These are phyloP conservation scores for Aegle marmelos DNA, from an alignment of 345 rosid species.

Conservation along the genomic window DNA sequence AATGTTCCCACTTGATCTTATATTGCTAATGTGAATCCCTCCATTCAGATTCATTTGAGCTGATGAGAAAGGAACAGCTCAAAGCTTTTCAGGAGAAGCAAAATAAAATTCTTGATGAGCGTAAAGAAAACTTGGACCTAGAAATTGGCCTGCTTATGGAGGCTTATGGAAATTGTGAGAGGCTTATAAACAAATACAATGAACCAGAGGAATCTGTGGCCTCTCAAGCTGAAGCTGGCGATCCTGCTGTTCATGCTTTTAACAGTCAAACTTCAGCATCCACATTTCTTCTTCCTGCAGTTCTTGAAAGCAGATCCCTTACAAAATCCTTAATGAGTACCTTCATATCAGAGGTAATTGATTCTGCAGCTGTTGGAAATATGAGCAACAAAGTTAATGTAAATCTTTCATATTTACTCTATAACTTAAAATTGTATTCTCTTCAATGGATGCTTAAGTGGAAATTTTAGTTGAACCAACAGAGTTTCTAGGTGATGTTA, in stretches of 20 bases:
- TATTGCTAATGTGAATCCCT: neutral
- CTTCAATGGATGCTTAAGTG: neutral
- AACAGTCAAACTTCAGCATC: neutral
- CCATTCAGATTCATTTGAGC: slow-evolving; percentile 24
- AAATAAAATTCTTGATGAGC: slow-evolving; percentile 14
- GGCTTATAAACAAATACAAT: neutral
- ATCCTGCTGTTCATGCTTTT: slow-evolving; percentile 5
- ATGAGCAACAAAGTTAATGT: neutral
- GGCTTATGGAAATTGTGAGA: slow-evolving; percentile 8
- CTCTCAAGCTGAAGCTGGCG: neutral
- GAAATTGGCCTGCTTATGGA: neutral
- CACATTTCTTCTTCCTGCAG: neutral
- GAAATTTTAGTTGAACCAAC: neutral
- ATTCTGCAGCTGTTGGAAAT: neutral
- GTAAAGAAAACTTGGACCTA: slow-evolving; percentile 24
- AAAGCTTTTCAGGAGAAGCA: slow-evolving; percentile 20
- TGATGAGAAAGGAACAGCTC: slow-evolving; percentile 23
- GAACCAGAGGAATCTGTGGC: neutral
- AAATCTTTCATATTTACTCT: neutral
- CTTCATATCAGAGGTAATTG: slow-evolving; percentile 5
- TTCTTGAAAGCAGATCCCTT: neutral
- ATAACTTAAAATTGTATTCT: neutral
- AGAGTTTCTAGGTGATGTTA: neutral
- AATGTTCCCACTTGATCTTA: neutral
- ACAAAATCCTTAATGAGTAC: neutral